These are phyloP conservation scores for Deakozyma indianensis DNA, from an alignment of 805 yeast species.

Conservation along the genomic window DNA sequence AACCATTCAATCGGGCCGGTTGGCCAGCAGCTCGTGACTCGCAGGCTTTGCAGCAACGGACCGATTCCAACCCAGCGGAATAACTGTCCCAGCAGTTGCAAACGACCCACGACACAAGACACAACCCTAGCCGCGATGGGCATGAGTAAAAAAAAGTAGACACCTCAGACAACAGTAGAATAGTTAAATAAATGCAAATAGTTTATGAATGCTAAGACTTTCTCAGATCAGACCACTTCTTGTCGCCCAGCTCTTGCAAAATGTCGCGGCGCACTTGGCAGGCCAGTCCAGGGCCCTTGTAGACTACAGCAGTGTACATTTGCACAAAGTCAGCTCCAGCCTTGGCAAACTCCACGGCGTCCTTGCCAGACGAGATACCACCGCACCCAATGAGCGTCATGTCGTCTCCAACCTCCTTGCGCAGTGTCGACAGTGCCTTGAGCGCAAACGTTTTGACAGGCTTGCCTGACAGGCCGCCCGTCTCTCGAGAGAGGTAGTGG, in stretches of 20 bases:
- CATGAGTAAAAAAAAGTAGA: no score
- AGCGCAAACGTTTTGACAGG: slow-evolving; percentile 75
- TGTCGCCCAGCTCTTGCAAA: slow-evolving; percentile 54
- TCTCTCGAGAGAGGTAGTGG: slow-evolving; percentile 32
- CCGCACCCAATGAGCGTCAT: slow-evolving; percentile 86
- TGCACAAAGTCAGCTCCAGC: slow-evolving; percentile 91
- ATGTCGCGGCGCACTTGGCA: slow-evolving; percentile 46
- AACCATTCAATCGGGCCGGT: no score
- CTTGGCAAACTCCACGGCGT: slow-evolving; percentile 79
- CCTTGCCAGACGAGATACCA: slow-evolving; percentile 77
- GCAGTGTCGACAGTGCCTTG: slow-evolving; percentile 52
- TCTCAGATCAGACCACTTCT: slow-evolving; percentile 66
- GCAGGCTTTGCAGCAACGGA: no score
- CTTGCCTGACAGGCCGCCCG: slow-evolving; percentile 87
- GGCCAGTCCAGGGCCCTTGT: slow-evolving; percentile 80
- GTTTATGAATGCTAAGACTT: not conserved
- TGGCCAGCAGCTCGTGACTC: no score
- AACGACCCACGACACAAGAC: no score
- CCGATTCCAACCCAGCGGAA: no score
- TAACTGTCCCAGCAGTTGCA: no score
- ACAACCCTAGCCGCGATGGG: no score
- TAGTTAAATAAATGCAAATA: no score
- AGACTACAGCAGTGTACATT: slow-evolving; percentile 80
- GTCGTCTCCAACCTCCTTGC: slow-evolving; percentile 62
- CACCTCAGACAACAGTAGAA: no score